Percentiles rank a stretch among this genome's conserved stretches.
Conservation (phyloP, 805 yeast species). For the Candida maris region DNA sequence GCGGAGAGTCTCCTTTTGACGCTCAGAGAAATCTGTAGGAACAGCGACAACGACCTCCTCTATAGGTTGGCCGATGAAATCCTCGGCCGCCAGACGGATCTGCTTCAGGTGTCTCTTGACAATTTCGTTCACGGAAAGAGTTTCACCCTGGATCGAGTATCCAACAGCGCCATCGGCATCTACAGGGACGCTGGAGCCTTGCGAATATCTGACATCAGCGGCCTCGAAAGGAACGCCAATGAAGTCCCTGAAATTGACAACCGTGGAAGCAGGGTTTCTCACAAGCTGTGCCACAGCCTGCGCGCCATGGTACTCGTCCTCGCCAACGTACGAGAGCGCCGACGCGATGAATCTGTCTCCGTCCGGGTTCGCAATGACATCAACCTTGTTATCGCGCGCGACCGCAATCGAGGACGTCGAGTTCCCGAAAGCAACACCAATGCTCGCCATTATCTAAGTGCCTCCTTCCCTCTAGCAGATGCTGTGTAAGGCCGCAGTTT, state of each 20-base stretch:
- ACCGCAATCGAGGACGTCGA: conserved; percentile 92
- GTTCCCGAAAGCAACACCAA: conserved; percentile 97
- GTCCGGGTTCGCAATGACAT: conserved; percentile 97
- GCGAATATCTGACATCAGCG: conserved; percentile 62
- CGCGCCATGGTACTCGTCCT: conserved; percentile 95
- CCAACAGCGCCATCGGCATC: conserved; percentile 63
- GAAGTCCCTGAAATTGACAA: conserved; percentile 89
- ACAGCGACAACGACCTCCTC: conserved; percentile 85
- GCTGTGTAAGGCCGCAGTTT: too few relatives aligned
- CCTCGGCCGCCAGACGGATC: conserved; percentile 85
- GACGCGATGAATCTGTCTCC: conserved; percentile 98
- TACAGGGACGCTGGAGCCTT: conserved; percentile 64
- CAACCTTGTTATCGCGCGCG: conserved; percentile 87
- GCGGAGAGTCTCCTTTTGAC: conserved; percentile 62
- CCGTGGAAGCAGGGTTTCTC: conserved; percentile 84
- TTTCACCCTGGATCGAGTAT: conserved; percentile 57
- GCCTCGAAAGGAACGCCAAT: conserved; percentile 72
- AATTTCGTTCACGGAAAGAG: conserved; percentile 70
- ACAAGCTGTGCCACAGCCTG: conserved; percentile 91
- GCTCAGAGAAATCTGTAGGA: conserved; percentile 81
- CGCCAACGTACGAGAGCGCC: conserved; percentile 84
- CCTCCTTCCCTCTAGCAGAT: too few relatives aligned
- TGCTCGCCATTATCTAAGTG: conserved; percentile 66
- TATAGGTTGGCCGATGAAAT: conserved; percentile 76
- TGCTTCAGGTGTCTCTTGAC: conserved; percentile 80